Evolutionary conservation across 345 rosid genomes (phyloP).

Genomic region (Pugionium dolabratum): DNA sequence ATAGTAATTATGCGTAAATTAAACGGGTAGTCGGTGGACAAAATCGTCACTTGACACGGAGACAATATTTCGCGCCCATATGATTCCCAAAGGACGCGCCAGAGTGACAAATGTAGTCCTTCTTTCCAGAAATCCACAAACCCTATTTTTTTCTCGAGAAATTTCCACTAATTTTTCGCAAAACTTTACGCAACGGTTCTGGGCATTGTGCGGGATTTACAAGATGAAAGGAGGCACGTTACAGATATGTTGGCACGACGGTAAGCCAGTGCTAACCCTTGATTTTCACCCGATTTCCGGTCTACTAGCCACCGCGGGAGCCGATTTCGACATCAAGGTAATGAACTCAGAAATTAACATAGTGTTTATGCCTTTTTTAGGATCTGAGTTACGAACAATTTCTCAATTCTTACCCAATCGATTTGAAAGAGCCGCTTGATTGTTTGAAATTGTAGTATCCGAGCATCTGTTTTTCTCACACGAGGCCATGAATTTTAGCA

Average conservation of each 20-base stretch:
- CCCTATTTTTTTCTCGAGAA: slow-evolving; percentile 32
- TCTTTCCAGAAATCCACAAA: slow-evolving; percentile 6
- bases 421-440: neutral
- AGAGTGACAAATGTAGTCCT: slow-evolving; percentile 9
- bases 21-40: slow-evolving; percentile 27
- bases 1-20: too few relatives aligned
- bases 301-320: slow-evolving; percentile 95
- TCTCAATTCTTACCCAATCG: neutral
- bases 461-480: neutral
- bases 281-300: slow-evolving; percentile 84
- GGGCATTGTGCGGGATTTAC: neutral
- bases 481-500: neutral
- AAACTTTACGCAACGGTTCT: slow-evolving; percentile 5
- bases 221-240: slow-evolving; percentile 91
- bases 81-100: slow-evolving; percentile 32
- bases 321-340: slow-evolving; percentile 94
- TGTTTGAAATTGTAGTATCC: neutral
- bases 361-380: neutral
- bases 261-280: slow-evolving; percentile 80
- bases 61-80: slow-evolving; percentile 28
- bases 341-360: neutral
- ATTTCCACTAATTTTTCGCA: neutral
- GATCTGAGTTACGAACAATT: neutral
- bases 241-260: slow-evolving; percentile 93
- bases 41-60: slow-evolving; percentile 17